Conservation (phyloP, 495 filamentous ascomycete genomes). For the Tuber microsphaerosporum region DNA sequence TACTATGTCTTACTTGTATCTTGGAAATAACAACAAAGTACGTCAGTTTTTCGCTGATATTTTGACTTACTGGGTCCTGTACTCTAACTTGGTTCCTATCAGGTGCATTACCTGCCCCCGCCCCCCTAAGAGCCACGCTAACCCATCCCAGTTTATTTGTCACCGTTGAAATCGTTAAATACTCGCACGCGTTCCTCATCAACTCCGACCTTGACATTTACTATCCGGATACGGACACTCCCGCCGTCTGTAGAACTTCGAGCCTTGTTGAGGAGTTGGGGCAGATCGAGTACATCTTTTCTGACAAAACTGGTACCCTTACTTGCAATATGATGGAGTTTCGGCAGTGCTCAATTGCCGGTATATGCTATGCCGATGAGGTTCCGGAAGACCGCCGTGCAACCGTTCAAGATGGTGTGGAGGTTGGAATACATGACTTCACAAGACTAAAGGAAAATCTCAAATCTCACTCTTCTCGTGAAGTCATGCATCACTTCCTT, state of each 20-base stretch:
- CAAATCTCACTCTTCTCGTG: conserved; percentile 58
- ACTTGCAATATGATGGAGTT: conserved; percentile 99
- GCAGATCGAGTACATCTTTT: conserved; percentile 98
- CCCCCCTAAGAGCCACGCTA: conserved; percentile 15
- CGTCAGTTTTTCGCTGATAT: conserved; percentile 89
- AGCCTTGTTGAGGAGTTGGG: conserved; percentile 95
- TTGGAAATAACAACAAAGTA: conserved; percentile 55
- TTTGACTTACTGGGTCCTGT: conserved; percentile 98
- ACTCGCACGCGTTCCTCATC: conserved; percentile 93
- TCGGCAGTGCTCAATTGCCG: conserved; percentile 84
- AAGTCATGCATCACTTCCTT: conserved; percentile 82
- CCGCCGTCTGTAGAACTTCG: conserved; percentile 89
- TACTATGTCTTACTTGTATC: conserved; percentile 57
- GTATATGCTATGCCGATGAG: conserved; percentile 88
- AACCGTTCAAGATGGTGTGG: conserved; percentile 63
- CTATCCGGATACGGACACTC: conserved; percentile 89
- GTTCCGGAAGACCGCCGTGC: conserved; percentile 86
- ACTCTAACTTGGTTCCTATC: conserved; percentile 92
- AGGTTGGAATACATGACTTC: conserved; percentile 83
- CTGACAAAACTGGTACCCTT: conserved; percentile 97
- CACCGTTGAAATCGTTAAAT: conserved; percentile 96
- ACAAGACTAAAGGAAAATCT: conserved; percentile 66
- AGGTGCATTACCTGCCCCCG: conserved; percentile 45
- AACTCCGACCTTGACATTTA: conserved; percentile 98
- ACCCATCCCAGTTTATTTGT: conserved; percentile 62